phyloP scores from a whole-genome alignment of 1,284 basidiomycete genomes.

The Malassezia caprae region DNA sequence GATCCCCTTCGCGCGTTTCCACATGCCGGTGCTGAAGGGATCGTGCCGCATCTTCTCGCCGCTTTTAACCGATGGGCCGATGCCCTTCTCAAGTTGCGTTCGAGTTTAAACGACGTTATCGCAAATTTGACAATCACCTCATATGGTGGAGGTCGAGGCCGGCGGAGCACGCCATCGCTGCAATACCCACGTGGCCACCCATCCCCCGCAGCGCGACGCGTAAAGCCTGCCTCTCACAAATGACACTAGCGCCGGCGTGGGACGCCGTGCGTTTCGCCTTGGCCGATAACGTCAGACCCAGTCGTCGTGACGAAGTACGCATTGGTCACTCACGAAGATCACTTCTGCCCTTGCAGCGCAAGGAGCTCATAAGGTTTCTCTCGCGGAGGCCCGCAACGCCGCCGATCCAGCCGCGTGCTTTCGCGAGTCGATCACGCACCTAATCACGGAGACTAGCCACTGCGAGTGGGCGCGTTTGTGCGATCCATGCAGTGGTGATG shows the following conservation, averaged over 20 bases:
- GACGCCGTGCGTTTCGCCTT: slow-evolving; percentile 2
- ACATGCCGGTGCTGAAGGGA: not conserved
- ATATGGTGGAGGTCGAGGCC: not conserved
- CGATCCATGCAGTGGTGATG: not conserved
- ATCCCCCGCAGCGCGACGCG: not conserved
- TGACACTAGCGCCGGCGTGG: not conserved
- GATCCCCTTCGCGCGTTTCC: not conserved
- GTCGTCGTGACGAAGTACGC: not conserved
- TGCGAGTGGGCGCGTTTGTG: slow-evolving; percentile 1
- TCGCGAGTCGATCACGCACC: slow-evolving; percentile 5
- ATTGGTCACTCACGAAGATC: not conserved
- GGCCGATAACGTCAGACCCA: slow-evolving; percentile 1
- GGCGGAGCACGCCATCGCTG: slow-evolving; percentile 8
- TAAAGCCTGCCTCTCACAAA: not conserved
- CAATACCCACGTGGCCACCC: not conserved
- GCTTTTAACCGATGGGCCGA: not conserved
- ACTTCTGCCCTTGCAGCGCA: not conserved
- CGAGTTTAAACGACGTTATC: not conserved
- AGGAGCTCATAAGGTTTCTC: not conserved
- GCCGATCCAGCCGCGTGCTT: not conserved
- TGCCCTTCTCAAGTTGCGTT: not conserved
- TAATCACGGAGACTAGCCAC: slow-evolving; percentile 9
- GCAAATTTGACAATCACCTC: slow-evolving; percentile 4
- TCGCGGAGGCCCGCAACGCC: not conserved
- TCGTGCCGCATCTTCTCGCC: not conserved